phyloP scores from a whole-genome alignment of 129 eudicot species.

The Tagetes erecta region DNA sequence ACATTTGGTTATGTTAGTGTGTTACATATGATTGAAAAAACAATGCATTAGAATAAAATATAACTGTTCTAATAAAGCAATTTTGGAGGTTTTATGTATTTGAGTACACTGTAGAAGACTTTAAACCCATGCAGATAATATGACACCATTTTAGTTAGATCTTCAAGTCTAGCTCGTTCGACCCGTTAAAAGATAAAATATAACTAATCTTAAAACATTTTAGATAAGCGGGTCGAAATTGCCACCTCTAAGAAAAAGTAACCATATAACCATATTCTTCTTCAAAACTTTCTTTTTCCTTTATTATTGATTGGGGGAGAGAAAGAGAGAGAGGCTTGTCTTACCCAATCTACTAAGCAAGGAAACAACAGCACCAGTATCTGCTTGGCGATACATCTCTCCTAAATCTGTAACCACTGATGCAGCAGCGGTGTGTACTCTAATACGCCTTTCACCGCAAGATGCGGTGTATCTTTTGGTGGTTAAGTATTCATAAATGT shows the following conservation, averaged over 20 bases:
- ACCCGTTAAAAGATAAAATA: slow-evolving; percentile 9
- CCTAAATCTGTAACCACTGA: slow-evolving; percentile 93
- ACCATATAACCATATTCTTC: neutral
- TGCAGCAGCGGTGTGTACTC: slow-evolving; percentile 98
- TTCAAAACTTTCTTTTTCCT: neutral
- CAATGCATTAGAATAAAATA: neutral
- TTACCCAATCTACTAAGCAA: slow-evolving; percentile 86
- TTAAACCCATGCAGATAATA: neutral
- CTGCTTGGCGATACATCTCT: slow-evolving; percentile 98
- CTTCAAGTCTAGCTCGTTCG: neutral
- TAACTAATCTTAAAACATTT: neutral
- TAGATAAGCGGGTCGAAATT: neutral
- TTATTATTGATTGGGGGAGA: neutral
- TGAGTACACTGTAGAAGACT: neutral
- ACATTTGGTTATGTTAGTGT: neutral
- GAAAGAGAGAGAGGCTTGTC: neutral
- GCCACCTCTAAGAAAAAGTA: slow-evolving; percentile 2
- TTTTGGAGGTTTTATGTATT: neutral
- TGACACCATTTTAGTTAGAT: neutral
- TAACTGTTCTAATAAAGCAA: neutral
- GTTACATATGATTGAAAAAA: neutral
- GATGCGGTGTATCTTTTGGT: slow-evolving; percentile 84
- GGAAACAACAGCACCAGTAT: slow-evolving; percentile 88
- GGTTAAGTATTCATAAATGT: slow-evolving; percentile 49
- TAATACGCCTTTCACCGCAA: slow-evolving; percentile 96